Evolutionary conservation across 106 monocot genomes (phyloP).

Genomic region (Chionographis japonica): DNA sequence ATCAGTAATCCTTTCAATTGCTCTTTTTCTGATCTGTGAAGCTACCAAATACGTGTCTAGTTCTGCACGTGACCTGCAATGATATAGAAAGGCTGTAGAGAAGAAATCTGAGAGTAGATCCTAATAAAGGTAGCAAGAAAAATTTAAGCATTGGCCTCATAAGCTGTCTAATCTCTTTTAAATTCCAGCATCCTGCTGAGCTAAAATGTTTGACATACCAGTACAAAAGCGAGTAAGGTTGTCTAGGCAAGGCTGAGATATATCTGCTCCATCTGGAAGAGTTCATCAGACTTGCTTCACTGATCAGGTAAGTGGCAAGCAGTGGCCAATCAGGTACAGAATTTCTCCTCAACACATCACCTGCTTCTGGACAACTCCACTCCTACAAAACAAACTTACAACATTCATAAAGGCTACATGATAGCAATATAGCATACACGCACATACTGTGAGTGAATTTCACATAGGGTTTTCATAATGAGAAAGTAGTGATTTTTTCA

Average conservation of each 20-base stretch:
- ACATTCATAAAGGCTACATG: too few species aligned
- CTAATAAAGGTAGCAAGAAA: conserved; percentile 5
- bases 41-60: conserved; percentile 82
- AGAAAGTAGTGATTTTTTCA: too few species aligned
- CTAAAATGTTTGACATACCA: conserved; percentile 40
- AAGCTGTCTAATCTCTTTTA: not conserved
- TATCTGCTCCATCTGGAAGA: conserved; percentile 86
- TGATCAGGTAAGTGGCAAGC: conserved; percentile 82
- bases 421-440: too few species aligned
- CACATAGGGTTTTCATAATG: too few species aligned
- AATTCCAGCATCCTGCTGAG: not conserved
- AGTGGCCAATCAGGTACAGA: conserved; percentile 95
- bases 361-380: conserved; percentile 63
- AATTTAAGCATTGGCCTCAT: conserved; percentile 1
- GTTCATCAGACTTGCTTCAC: conserved; percentile 79
- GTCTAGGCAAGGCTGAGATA: conserved; percentile 86
- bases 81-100: conserved; percentile 56
- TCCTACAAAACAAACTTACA: conserved; percentile 32
- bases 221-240: conserved; percentile 94
- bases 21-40: conserved; percentile 80
- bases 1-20: conserved; percentile 83
- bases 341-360: conserved; percentile 53
- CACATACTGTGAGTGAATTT: too few species aligned
- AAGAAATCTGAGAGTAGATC: conserved; percentile 50
- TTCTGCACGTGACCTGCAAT: conserved; percentile 86